Evolutionary conservation across 345 rosid species (phyloP), one percentile per base, ranked within the genome.

Genomic region (Pugionium dolabratum): DNA sequence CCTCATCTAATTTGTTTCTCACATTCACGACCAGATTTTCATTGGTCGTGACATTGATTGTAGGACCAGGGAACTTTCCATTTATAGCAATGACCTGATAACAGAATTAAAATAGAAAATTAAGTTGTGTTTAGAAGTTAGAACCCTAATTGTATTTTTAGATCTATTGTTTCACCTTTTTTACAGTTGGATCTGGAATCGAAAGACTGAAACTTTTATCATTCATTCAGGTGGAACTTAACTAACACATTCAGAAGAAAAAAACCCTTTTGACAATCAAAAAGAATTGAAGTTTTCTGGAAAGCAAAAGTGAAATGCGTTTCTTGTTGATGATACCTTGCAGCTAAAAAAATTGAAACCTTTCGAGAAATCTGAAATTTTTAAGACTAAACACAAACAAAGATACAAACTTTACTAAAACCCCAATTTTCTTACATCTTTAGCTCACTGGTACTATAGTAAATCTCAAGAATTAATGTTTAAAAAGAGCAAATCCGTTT

Each of bases 1-100:
- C 69, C 72, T 94, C 97, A 18, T 94, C 97, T 80, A 94, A 64
- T 74, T 90, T 86, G 87, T 94, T 94, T 62, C 81, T 83, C 32
- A 94, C 93, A 80, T 94, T 88, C 75, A 94, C 81, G 28, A 81
- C 88, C 11, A 94, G 81, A 73, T 94, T 79, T 81, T 94, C 70
- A 74, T 94, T 94, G 42, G 99, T 94, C 26, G 99, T 94, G 52
- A 83, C 89, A 76, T 94, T 90, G 56, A 94, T 79, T 41, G 85
- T 79, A 41, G 99, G 97, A 62, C 97, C 96, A 32, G 99, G 99
- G 63, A 94, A 94, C 78, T 88, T 73, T 48, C 82, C 96, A 67
- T 90, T 94, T 46, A 90, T 49, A 77, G 99, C 99, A 84, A 94
- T 90, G 34, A 94, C 99, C 99, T 94, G 84, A 27, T 54, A 54